These are phyloP conservation scores for Stagonosporopsis cucurbitacearum DNA, from an alignment of 2,329 filamentous ascomycete genomes.

Conservation along the genomic window DNA sequence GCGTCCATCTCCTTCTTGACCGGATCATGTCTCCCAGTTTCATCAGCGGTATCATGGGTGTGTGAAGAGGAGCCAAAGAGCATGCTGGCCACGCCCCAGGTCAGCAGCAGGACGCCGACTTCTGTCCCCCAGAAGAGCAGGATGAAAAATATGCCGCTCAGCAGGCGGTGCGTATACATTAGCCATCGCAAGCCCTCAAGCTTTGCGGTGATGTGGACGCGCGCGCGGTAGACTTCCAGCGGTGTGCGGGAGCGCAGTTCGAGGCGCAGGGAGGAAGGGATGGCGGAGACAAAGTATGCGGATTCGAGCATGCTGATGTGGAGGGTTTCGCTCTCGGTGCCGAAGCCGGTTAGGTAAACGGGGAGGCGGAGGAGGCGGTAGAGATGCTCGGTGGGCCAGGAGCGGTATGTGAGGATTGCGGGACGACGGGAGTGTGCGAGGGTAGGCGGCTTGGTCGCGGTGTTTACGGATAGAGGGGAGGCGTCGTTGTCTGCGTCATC, in stretches of 20 bases:
- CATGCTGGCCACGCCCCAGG: constrained; percentile 66
- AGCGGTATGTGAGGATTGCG: constrained; percentile 79
- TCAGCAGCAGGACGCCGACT: constrained; percentile 68
- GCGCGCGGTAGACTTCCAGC: constrained; percentile 78
- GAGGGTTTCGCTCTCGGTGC: constrained; percentile 68
- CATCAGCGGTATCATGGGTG: background rate
- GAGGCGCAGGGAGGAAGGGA: constrained; percentile 63
- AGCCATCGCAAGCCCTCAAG: constrained; percentile 74
- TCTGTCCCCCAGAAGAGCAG: constrained; percentile 78
- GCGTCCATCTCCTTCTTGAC: constrained; percentile 15
- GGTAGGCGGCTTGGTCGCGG: constrained; percentile 27
- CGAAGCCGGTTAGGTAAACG: constrained; percentile 72
- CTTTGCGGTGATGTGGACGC: constrained; percentile 73
- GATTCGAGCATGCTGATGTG: constrained; percentile 75
- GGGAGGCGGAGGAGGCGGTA: constrained; percentile 57
- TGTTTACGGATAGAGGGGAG: background rate
- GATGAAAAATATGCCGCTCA: constrained; percentile 73
- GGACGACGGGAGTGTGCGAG: constrained; percentile 69
- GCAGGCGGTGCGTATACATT: constrained; percentile 83
- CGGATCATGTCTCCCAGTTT: background rate
- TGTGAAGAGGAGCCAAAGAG: constrained; percentile 35
- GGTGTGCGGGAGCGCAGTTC: constrained; percentile 73
- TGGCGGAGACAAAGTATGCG: constrained; percentile 66
- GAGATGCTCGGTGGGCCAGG: constrained; percentile 49
- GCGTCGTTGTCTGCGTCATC: constrained; percentile 16